Conservation (phyloP, 805 yeast genomes). For the Sungouiella thailandica region DNA sequence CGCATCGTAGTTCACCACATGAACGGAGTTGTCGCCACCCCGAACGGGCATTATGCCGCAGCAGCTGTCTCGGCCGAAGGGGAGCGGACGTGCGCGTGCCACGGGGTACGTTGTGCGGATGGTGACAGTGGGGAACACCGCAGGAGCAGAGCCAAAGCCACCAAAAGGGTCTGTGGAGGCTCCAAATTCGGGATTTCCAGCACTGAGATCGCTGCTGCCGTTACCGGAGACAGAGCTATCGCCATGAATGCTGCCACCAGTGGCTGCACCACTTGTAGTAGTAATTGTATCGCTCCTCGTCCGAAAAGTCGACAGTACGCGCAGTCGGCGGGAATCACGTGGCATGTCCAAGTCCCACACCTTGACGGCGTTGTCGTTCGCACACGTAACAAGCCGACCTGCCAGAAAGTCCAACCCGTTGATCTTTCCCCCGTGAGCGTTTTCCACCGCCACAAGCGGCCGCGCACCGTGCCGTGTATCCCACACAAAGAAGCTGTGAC, state of each 20-base stretch:
- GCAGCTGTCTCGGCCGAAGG: constrained; percentile 71
- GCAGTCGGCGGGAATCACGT: too few species aligned
- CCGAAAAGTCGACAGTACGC: not conserved
- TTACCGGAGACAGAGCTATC: not conserved
- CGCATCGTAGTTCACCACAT: constrained; percentile 45
- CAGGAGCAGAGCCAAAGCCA: too few species aligned
- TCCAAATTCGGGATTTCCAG: too few species aligned
- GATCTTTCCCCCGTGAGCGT: constrained; percentile 80
- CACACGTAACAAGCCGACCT: constrained; percentile 68
- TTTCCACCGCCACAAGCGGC: constrained; percentile 57
- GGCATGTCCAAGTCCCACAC: constrained; percentile 10
- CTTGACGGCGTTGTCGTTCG: constrained; percentile 78
- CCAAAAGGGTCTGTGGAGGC: too few species aligned
- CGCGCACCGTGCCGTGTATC: constrained; percentile 77
- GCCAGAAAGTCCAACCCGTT: constrained; percentile 81
- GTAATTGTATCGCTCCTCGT: too few species aligned
- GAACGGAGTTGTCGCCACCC: constrained; percentile 71
- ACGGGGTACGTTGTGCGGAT: constrained; percentile 79
- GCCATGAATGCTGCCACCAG: too few species aligned
- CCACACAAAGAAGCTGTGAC: constrained; percentile 78
- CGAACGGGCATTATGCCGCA: constrained; percentile 87
- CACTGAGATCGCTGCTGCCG: too few species aligned
- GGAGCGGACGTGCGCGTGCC: constrained; percentile 81
- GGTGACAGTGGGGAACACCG: constrained; percentile 46
- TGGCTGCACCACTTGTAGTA: too few species aligned